Evolutionary conservation across 306 rosid species (phyloP), one percentile per base, ranked within the genome.

Genomic region (Senna siamea): DNA sequence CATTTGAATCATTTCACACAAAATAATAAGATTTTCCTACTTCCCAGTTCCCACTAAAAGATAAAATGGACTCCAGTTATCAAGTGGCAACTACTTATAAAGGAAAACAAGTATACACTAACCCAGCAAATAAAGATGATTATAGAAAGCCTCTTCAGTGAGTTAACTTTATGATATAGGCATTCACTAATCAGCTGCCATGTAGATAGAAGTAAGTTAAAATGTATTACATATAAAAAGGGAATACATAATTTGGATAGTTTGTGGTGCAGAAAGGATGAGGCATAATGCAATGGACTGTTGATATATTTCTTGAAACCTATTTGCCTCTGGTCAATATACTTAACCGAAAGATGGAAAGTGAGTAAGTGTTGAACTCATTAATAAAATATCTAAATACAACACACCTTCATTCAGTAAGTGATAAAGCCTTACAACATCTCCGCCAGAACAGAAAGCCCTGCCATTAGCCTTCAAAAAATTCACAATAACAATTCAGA

Each of bases 371-470:
- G 69, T 46, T 22, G 41, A 58, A 70, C 41, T 41, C 22, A 41
- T 37, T 66, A 26, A 69, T 57, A 40, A 28, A 67, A 55, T 5
- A 47, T 56, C 22, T 32, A 52, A 79, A 64, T 5, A 60, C 53
- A 62, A 73, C 89, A 17, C 58, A 90, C 99, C 98, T 82, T 87
- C 90, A 75, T 83, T 86, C 28, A 88, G 68, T 14, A 83, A 68
- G 65, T 87, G 87, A 86, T 86, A 82, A 58, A 92, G 91, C 67
- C 83, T 79, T 66, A 88, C 93, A 75, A 85, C 96, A 85, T 95
- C 97, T 20, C 80, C 84, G 41, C 99, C 98, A 34, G 98, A 83
- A 82, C 97, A 92, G 82, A 95, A 92, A 47, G 98, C 93, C 85
- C 79, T 83, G 83, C 99, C 99, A 66, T 81, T 87, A 87, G 91